These are phyloP conservation scores for Arbutus unedo DNA, from an alignment of 148 eudicot species.

Conservation along the genomic window DNA sequence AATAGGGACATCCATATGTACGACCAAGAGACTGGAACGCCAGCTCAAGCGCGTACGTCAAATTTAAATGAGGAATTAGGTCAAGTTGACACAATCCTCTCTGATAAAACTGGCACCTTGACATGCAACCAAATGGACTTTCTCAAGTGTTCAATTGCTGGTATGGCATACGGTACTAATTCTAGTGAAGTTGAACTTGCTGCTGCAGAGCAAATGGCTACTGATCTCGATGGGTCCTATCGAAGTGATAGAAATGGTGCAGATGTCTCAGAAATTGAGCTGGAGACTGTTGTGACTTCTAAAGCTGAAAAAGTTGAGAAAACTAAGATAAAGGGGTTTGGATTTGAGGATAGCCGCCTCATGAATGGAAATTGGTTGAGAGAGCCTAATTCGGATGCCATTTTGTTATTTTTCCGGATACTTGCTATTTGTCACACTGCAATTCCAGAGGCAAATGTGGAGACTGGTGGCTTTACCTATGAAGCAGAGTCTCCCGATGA, in stretches of 20 bases:
- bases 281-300: conserved; percentile 50
- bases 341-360: conserved; percentile 70
- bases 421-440: conserved; percentile 89
- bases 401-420: conserved; percentile 61
- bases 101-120: conserved; percentile 97
- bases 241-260: conserved; percentile 1
- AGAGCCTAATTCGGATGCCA: conserved; percentile 44
- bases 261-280: conserved; percentile 41
- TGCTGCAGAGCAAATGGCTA: conserved; percentile 86
- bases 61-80: conserved; percentile 95
- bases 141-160: conserved; percentile 89
- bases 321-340: conserved; percentile 48
- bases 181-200: conserved; percentile 95
- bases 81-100: conserved; percentile 92
- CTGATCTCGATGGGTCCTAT: conserved; percentile 49
- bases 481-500: conserved; percentile 96
- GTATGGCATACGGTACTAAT: conserved; percentile 67
- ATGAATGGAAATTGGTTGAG: conserved; percentile 61
- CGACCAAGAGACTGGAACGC: conserved; percentile 83
- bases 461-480: conserved; percentile 52
- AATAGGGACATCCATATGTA: conserved; percentile 79
- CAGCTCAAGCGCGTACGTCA: conserved; percentile 92
- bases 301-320: conserved; percentile 39
- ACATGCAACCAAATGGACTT: conserved; percentile 99
- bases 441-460: conserved; percentile 64